Conservation (phyloP, 441 rosid species). For the Corymbia calophylla region DNA sequence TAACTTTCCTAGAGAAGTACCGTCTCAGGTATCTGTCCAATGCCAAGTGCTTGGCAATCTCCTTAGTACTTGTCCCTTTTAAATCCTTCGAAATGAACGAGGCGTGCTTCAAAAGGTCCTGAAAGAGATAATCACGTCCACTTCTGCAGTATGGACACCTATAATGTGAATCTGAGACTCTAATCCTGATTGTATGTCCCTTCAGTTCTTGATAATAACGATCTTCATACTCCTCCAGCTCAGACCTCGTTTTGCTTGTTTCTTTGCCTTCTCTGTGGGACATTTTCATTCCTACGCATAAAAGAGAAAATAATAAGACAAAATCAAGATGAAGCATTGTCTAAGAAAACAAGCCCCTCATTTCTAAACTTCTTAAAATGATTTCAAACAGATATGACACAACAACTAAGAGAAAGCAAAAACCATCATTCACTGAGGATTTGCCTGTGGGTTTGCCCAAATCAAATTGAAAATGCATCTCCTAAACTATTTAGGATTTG, state of each 20-base stretch:
- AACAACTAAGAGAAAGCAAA: background rate
- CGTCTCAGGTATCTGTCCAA: constrained; percentile 32
- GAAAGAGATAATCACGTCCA: constrained; percentile 20
- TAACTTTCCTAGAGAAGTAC: constrained; percentile 3
- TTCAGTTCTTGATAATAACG: constrained; percentile 34
- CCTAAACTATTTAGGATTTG: background rate
- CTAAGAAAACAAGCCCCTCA: background rate
- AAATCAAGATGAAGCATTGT: background rate
- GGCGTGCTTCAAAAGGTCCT: constrained; percentile 44
- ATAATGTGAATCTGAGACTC: constrained; percentile 22
- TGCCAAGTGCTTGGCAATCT: constrained; percentile 40
- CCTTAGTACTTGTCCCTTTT: constrained; percentile 14
- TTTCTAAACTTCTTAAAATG: background rate
- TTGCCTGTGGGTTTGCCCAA: background rate
- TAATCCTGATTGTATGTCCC: constrained; percentile 17
- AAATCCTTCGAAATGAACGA: constrained; percentile 8
- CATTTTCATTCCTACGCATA: background rate
- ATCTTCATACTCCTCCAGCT: constrained; percentile 34
- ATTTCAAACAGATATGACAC: background rate
- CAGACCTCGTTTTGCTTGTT: constrained; percentile 3
- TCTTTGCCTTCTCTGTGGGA: background rate
- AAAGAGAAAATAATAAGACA: background rate
- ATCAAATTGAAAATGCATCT: background rate
- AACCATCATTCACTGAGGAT: background rate
- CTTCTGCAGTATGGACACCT: constrained; percentile 45